phyloP scores from a whole-genome alignment of 805 yeast species.

The Pichia thaimueangensis region DNA sequence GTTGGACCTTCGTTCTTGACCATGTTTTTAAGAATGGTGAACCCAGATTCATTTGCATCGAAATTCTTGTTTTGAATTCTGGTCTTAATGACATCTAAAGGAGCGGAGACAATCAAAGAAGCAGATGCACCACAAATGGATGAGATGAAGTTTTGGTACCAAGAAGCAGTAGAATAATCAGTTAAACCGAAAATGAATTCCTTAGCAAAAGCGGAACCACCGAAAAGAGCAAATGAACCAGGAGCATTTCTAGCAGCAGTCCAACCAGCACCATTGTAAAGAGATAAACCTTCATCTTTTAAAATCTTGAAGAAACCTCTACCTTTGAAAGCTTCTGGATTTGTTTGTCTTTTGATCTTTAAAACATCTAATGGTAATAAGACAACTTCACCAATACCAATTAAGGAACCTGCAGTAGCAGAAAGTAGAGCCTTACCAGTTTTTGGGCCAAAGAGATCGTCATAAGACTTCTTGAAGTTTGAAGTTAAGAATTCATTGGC shows the following conservation, averaged over 20 bases:
- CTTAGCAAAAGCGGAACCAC: slow-evolving; percentile 98
- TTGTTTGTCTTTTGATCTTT: slow-evolving; percentile 97
- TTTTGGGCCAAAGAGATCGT: slow-evolving; percentile 77
- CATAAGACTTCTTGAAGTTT: slow-evolving; percentile 66
- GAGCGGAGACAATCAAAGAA: slow-evolving; percentile 93
- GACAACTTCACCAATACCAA: slow-evolving; percentile 97
- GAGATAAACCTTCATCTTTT: slow-evolving; percentile 84
- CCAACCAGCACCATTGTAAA: slow-evolving; percentile 99
- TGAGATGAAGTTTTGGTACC: slow-evolving; percentile 91
- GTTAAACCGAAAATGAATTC: slow-evolving; percentile 83
- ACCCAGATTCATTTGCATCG: slow-evolving; percentile 91
- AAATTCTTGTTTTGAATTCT: slow-evolving; percentile 96
- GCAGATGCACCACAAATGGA: slow-evolving; percentile 97
- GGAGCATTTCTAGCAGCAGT: slow-evolving; percentile 99
- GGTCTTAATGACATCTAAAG: slow-evolving; percentile 96
- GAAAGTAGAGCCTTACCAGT: slow-evolving; percentile 96
- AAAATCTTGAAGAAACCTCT: slow-evolving; percentile 88
- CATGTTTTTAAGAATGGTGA: slow-evolving; percentile 90
- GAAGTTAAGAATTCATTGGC: slow-evolving; percentile 86
- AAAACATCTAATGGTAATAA: slow-evolving; percentile 92
- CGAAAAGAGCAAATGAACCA: slow-evolving; percentile 94
- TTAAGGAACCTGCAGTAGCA: slow-evolving; percentile 95
- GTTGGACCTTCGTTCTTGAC: slow-evolving; percentile 82
- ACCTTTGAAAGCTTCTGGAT: slow-evolving; percentile 99
- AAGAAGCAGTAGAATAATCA: slow-evolving; percentile 88